These are phyloP conservation scores for Lachancea waltii DNA, from an alignment of 805 yeast genomes.

Conservation along the genomic window DNA sequence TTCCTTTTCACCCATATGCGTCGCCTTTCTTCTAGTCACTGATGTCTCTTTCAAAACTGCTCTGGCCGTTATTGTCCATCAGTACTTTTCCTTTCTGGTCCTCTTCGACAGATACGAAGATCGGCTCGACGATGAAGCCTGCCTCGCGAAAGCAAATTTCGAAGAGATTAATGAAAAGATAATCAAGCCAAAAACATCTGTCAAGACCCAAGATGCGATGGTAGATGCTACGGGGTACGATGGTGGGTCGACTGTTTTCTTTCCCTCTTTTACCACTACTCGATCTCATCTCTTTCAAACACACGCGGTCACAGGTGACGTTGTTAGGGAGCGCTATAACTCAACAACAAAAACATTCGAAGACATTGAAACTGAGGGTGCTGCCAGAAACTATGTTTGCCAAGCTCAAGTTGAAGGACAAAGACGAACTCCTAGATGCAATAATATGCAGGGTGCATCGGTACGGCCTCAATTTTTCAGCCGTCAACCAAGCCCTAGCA, in stretches of 20 bases:
- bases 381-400: constrained; percentile 7
- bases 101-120: constrained; percentile 41
- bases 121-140: constrained; percentile 50
- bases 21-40: constrained; percentile 37
- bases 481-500: constrained; percentile 10
- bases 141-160: constrained; percentile 52
- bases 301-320: constrained; percentile 39
- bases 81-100: constrained; percentile 35
- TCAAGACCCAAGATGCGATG: constrained; percentile 50
- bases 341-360: constrained; percentile 25
- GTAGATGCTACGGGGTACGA: constrained; percentile 48
- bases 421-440: constrained; percentile 2
- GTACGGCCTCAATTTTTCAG: constrained; percentile 7
- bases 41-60: constrained; percentile 35
- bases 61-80: constrained; percentile 34
- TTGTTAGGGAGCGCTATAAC: constrained; percentile 30
- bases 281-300: constrained; percentile 41
- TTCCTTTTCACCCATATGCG: constrained; percentile 53
- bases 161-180: constrained; percentile 58
- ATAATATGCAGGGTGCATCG: constrained; percentile 8
- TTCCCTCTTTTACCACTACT: constrained; percentile 26
- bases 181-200: constrained; percentile 51
- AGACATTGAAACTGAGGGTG: constrained; percentile 7
- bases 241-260: constrained; percentile 24
- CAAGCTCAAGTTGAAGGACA: background rate